These are phyloP conservation scores for Paecilomyces niveus DNA, from an alignment of 2,329 filamentous ascomycete genomes.

Conservation along the genomic window DNA sequence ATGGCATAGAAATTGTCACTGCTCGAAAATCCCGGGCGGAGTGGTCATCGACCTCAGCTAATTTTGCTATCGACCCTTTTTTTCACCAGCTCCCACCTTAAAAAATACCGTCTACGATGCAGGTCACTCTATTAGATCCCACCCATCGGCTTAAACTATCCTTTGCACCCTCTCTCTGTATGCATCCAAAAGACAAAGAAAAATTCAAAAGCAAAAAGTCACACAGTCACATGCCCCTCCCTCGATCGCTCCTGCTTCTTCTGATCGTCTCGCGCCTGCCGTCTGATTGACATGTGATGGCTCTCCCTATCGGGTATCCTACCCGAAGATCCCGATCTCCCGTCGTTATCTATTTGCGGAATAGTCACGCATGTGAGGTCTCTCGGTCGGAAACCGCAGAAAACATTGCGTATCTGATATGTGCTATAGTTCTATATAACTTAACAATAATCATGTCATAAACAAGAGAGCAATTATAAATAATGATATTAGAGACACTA, in stretches of 20 bases:
- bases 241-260: neutral
- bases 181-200: neutral
- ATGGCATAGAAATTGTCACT: neutral
- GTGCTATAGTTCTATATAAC: neutral
- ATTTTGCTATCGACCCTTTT: neutral
- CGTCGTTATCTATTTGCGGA: neutral
- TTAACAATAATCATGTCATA: no score
- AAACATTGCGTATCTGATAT: neutral
- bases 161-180: neutral
- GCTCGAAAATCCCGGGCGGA: neutral
- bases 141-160: neutral
- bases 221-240: neutral
- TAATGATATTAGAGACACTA: no score
- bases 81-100: neutral
- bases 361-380: neutral
- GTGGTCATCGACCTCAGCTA: neutral
- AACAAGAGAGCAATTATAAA: no score
- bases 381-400: no score
- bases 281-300: no score
- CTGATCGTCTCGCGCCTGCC: neutral
- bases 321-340: neutral
- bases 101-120: no score
- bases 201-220: neutral
- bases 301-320: neutral
- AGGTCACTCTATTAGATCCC: no score